Conservation (phyloP, 176 grass and related monocot genomes). For the Chrysopogon serrulatus region DNA sequence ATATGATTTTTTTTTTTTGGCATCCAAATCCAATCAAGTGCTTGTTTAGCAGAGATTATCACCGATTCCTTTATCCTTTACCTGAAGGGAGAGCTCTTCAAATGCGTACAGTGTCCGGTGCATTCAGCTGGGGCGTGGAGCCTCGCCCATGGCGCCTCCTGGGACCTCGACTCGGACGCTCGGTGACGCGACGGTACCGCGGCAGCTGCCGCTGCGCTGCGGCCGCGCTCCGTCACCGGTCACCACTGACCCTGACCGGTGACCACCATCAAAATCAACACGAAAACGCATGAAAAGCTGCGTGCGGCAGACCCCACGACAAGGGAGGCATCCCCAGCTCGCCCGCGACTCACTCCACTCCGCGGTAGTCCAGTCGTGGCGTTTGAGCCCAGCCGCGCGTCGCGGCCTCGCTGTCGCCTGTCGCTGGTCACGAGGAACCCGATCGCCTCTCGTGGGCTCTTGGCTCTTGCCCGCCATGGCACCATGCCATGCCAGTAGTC, state of each 20-base stretch:
- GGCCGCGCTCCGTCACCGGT: neutral
- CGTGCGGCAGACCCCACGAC: neutral
- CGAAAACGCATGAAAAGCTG: slow-evolving; percentile 18
- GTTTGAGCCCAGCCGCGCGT: neutral
- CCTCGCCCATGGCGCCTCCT: too few species aligned
- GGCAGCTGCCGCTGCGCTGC: neutral
- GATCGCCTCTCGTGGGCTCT: neutral
- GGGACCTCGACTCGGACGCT: neutral
- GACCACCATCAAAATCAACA: slow-evolving; percentile 9
- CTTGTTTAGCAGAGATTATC: neutral
- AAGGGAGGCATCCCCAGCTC: neutral
- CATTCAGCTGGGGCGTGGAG: too few species aligned
- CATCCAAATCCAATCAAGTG: too few species aligned
- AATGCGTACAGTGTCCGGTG: too few species aligned
- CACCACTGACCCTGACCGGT: neutral
- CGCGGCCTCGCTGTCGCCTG: neutral
- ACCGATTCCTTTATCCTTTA: neutral
- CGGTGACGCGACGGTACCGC: neutral
- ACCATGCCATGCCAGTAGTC: neutral
- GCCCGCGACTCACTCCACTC: neutral
- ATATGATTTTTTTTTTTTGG: too few species aligned
- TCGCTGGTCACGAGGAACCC: slow-evolving; percentile 7
- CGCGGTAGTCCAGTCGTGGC: neutral
- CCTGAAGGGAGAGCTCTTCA: neutral
- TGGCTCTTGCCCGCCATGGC: too few species aligned